Conservation (phyloP, 176 grass and related monocot genomes). For the Hyparrhenia diplandra region DNA sequence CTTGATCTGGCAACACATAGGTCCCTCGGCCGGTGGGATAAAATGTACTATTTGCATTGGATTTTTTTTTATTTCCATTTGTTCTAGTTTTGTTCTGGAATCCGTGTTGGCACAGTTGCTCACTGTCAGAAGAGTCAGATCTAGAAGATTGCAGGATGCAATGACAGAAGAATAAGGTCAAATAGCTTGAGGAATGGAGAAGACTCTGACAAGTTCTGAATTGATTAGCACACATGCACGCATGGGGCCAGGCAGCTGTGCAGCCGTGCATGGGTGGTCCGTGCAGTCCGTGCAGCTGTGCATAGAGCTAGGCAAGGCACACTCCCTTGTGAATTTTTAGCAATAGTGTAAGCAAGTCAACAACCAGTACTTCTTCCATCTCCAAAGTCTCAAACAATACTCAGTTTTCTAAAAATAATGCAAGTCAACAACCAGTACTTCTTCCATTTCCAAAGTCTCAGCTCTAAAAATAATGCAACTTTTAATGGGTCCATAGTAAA, state of each 20-base stretch:
- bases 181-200: not conserved
- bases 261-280: constrained; percentile 11
- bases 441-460: no score
- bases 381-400: no score
- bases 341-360: not conserved
- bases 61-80: not conserved
- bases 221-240: not conserved
- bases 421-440: no score
- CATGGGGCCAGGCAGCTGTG: constrained; percentile 11
- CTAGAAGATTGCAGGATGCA: constrained; percentile 12
- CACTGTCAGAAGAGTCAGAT: constrained; percentile 24
- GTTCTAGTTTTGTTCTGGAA: not conserved
- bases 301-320: not conserved
- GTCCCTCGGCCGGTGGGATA: no score
- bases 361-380: no score
- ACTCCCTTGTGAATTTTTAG: not conserved
- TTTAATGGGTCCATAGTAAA: no score
- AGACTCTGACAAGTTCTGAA: not conserved
- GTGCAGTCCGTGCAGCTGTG: not conserved
- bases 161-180: not conserved
- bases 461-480: no score
- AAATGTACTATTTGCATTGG: not conserved
- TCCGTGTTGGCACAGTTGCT: not conserved
- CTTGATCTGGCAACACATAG: not conserved
- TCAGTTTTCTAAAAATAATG: no score